These are phyloP conservation scores for Herpetomonas tarakana DNA, from an alignment of 208 protist genomes.

Conservation along the genomic window DNA sequence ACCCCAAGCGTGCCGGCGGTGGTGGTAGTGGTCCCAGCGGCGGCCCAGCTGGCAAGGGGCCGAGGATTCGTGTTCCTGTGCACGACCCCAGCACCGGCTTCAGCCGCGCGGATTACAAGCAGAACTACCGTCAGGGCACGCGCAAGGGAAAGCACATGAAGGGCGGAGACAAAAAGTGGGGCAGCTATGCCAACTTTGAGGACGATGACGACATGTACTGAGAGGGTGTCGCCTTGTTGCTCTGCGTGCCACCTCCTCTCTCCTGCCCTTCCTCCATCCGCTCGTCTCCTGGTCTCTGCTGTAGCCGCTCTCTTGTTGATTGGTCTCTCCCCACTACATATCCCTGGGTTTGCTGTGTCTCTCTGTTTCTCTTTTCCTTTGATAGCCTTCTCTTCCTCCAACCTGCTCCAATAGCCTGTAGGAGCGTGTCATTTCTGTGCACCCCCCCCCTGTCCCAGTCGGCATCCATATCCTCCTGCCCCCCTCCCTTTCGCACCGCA, in stretches of 20 bases:
- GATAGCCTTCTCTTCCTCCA: too few species aligned
- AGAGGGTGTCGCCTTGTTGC: neutral
- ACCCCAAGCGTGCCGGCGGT: neutral
- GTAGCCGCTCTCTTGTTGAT: too few species aligned
- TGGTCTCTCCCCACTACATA: too few species aligned
- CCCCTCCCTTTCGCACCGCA: too few species aligned
- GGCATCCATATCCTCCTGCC: too few species aligned
- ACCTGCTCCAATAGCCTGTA: too few species aligned
- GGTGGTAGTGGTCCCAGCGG: conserved; percentile 12
- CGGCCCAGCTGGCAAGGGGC: conserved; percentile 9
- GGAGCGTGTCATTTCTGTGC: too few species aligned
- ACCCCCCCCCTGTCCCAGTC: too few species aligned
- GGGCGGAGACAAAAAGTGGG: conserved; percentile 42
- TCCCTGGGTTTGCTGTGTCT: too few species aligned
- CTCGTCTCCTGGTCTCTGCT: too few species aligned
- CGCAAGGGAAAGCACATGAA: conserved; percentile 78
- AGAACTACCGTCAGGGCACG: conserved; percentile 36
- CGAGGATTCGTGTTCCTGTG: conserved; percentile 3
- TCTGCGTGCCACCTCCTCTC: neutral
- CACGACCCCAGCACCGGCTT: conserved; percentile 11
- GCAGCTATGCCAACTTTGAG: conserved; percentile 28
- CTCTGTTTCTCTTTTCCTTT: too few species aligned
- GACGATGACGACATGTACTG: conserved; percentile 38
- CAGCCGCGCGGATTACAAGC: conserved; percentile 56
- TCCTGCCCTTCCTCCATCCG: neutral